phyloP scores from a whole-genome alignment of 78 protist genomes.

The Paulinella micropora region DNA sequence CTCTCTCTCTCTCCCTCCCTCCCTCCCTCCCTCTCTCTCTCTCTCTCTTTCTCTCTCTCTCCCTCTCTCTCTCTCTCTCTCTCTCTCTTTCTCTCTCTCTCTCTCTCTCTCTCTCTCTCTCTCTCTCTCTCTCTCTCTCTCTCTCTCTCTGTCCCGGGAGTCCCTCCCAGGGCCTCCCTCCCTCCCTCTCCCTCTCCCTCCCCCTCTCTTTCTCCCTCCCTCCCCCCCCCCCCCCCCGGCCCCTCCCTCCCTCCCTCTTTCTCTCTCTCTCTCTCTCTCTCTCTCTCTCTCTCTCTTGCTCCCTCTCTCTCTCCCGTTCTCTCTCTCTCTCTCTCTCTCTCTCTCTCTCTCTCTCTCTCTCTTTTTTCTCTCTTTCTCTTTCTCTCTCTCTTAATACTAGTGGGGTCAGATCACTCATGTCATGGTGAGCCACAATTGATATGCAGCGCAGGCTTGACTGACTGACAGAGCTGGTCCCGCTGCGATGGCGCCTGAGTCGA shows the following conservation, averaged over 20 bases:
- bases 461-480: no score
- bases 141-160: background rate
- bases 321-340: background rate
- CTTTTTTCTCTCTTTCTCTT: background rate
- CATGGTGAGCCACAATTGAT: no score
- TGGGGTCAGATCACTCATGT: no score
- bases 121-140: background rate
- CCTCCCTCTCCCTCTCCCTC: background rate
- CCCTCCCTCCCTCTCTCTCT: background rate
- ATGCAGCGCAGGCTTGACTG: no score
- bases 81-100: background rate
- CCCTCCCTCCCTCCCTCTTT: background rate
- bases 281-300: conserved; percentile 1
- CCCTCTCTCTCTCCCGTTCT: background rate
- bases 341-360: background rate
- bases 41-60: background rate
- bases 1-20: background rate
- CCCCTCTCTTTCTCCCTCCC: background rate
- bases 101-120: background rate
- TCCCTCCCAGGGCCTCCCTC: background rate
- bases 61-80: background rate
- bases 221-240: no score
- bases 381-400: conserved; percentile 2
- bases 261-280: background rate
- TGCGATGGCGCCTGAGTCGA: no score